These are phyloP conservation scores for Chenopodium album DNA, from an alignment of 148 eudicot species.

Conservation along the genomic window DNA sequence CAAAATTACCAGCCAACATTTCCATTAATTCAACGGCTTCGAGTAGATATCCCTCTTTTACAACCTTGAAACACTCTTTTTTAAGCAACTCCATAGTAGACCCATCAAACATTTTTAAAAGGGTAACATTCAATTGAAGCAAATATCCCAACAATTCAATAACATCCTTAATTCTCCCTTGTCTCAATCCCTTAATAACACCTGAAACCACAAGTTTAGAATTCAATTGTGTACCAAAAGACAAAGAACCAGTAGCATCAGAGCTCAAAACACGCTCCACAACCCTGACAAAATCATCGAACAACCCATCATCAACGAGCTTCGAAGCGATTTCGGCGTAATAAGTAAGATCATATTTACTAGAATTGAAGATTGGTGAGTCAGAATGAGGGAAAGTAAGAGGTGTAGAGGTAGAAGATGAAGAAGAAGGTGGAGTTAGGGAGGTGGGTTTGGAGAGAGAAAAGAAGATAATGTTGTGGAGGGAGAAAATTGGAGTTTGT, in stretches of 20 bases:
- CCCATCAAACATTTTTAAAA: conserved; percentile 51
- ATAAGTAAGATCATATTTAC: conserved; percentile 24
- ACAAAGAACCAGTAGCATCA: conserved; percentile 22
- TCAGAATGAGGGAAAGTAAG: conserved; percentile 34
- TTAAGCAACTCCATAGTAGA: conserved; percentile 38
- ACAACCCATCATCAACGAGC: conserved; percentile 48
- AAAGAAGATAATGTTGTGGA: conserved; percentile 19
- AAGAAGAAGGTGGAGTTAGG: conserved; percentile 25
- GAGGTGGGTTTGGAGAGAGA: conserved; percentile 35
- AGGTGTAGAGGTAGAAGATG: conserved; percentile 27
- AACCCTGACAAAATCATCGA: conserved; percentile 53
- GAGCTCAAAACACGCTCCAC: conserved; percentile 42
- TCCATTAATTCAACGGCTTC: conserved; percentile 54
- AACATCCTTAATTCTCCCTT: conserved; percentile 39
- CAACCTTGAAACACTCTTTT: conserved; percentile 35
- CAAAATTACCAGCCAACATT: conserved; percentile 48
- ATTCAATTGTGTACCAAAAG: conserved; percentile 39
- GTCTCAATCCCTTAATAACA: conserved; percentile 35
- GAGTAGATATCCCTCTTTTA: conserved; percentile 38
- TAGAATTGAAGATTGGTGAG: conserved; percentile 13
- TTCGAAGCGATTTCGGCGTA: conserved; percentile 59
- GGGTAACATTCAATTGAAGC: conserved; percentile 51
- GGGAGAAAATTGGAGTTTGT: conserved; percentile 19
- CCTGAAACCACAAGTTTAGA: conserved; percentile 42
- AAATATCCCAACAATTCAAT: conserved; percentile 41